phyloP scores from a whole-genome alignment of 768 basidiomycete genomes.

The Tulasnella calospora region DNA sequence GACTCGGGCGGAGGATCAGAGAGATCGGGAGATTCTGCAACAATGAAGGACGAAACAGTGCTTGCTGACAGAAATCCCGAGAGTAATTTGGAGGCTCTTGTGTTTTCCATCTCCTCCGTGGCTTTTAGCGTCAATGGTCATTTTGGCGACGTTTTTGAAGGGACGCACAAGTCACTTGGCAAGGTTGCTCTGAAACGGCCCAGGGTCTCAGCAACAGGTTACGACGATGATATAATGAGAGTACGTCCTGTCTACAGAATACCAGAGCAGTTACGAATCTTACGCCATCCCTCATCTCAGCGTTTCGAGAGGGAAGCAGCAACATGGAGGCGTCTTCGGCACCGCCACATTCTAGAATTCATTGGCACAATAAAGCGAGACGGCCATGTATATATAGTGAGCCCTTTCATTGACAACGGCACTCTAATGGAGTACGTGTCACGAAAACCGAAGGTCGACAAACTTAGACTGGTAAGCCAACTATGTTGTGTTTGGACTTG shows the following conservation, averaged over 20 bases:
- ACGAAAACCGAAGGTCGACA: not conserved
- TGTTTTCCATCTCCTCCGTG: not conserved
- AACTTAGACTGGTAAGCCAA: not conserved
- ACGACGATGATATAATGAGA: not conserved
- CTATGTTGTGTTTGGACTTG: not conserved
- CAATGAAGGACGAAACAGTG: no score
- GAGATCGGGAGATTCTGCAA: no score
- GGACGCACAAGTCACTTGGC: not conserved
- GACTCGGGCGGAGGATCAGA: no score
- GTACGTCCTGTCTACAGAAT: not conserved
- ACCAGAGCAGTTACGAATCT: not conserved
- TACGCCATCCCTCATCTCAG: not conserved
- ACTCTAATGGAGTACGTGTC: not conserved
- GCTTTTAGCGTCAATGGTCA: not conserved
- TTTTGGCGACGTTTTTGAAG: not conserved
- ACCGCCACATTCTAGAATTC: not conserved
- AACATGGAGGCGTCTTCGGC: not conserved
- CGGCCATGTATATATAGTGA: not conserved
- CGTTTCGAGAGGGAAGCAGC: not conserved
- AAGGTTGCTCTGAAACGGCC: constrained; percentile 3
- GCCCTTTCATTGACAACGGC: no score
- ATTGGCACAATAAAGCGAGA: not conserved
- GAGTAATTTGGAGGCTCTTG: not conserved
- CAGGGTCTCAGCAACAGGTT: not conserved
- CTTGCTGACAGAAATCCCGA: no score